Evolutionary conservation across 768 basidiomycete genomes (phyloP).

Genomic region (Dacryopinax primogenitus): DNA sequence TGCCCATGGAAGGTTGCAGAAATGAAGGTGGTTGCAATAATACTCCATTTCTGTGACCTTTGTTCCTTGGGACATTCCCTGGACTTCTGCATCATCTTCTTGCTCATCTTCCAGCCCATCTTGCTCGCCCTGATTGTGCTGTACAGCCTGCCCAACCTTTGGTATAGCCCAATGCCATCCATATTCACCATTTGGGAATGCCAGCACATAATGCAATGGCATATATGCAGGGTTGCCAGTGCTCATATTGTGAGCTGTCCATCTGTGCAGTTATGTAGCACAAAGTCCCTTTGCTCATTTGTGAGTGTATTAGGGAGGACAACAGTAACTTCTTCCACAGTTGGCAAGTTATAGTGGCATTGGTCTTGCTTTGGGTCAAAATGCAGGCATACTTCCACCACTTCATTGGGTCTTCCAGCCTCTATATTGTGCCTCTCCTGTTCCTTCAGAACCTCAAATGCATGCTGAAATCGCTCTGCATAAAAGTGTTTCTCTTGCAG

Average conservation of each 20-base stretch:
- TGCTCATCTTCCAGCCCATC: not conserved
- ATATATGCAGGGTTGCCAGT: not conserved
- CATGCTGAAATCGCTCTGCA: not conserved
- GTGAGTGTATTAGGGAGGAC: slow-evolving; percentile 27
- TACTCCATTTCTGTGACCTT: not conserved
- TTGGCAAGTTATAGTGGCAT: slow-evolving; percentile 35
- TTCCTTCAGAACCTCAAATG: not conserved
- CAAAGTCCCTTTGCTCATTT: not conserved
- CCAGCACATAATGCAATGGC: not conserved
- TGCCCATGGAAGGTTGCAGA: not conserved
- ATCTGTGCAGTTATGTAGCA: not conserved
- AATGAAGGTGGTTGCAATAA: slow-evolving; percentile 1
- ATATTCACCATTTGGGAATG: not conserved
- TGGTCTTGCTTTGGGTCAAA: slow-evolving; percentile 21
- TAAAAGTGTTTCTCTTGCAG: not conserved
- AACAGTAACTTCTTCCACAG: slow-evolving; percentile 33
- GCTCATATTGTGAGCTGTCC: not conserved
- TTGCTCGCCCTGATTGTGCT: not conserved
- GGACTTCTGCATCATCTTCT: not conserved
- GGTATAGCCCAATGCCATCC: not conserved
- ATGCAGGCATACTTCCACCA: slow-evolving; percentile 6
- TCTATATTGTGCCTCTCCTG: not conserved
- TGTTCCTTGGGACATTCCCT: not conserved
- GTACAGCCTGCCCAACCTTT: not conserved
- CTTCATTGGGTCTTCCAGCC: not conserved